These are phyloP conservation scores for Colletotrichum ledebouriae DNA, from an alignment of 2,329 filamentous ascomycete genomes.

Conservation along the genomic window DNA sequence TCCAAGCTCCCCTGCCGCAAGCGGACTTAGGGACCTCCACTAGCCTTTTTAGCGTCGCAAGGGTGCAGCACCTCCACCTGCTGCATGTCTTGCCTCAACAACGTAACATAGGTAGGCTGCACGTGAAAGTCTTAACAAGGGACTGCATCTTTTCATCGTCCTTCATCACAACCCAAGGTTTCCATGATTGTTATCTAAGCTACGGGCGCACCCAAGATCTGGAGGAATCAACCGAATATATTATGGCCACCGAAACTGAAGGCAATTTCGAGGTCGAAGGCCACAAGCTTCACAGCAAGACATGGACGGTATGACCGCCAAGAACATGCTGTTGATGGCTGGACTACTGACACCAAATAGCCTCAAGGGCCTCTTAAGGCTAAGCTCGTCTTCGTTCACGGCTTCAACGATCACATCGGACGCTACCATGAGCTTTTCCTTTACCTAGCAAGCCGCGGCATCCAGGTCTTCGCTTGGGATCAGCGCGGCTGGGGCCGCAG, in stretches of 20 bases:
- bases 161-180: neutral
- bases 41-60: slow-evolving; percentile 8
- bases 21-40: neutral
- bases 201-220: neutral
- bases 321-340: slow-evolving; percentile 12
- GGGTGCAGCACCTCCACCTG: slow-evolving; percentile 9
- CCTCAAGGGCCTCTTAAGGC: slow-evolving; percentile 72
- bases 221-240: neutral
- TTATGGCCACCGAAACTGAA: slow-evolving; percentile 60
- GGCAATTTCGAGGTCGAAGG: slow-evolving; percentile 63
- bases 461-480: slow-evolving; percentile 84
- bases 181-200: neutral
- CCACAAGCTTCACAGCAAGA: slow-evolving; percentile 67
- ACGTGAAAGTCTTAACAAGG: slow-evolving; percentile 22
- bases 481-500: slow-evolving; percentile 91
- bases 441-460: slow-evolving; percentile 75
- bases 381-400: slow-evolving; percentile 86
- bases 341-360: slow-evolving; percentile 51
- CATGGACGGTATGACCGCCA: slow-evolving; percentile 65
- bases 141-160: neutral
- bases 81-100: slow-evolving; percentile 24
- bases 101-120: neutral
- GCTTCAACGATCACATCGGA: slow-evolving; percentile 88
- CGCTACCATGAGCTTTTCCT: slow-evolving; percentile 83
- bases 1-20: slow-evolving; percentile 8